phyloP scores from a whole-genome alignment of 78 protist genomes.

The Bodo saltans region DNA sequence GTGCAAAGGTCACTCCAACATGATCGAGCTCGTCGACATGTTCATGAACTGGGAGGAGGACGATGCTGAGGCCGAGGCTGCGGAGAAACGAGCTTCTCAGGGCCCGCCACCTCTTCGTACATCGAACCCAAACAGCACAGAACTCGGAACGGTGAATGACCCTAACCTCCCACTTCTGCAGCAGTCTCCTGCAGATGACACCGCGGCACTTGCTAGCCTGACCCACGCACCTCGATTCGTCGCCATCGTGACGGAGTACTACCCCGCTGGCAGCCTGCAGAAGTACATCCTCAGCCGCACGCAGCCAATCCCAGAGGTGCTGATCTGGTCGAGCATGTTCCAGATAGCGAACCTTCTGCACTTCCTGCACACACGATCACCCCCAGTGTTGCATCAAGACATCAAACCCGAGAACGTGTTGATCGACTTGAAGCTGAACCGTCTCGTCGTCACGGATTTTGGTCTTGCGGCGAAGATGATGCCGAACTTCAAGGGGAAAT shows the following conservation, averaged over 20 bases:
- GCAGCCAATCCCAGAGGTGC: not conserved
- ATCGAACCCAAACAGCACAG: too few species aligned
- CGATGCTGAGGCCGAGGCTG: not conserved
- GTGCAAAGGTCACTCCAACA: not conserved
- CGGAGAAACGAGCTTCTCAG: too few species aligned
- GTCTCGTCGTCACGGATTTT: conserved; percentile 14
- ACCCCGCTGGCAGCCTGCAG: not conserved
- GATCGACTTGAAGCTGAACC: not conserved
- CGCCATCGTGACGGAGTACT: conserved; percentile 11
- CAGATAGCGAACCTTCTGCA: not conserved
- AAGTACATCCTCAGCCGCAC: not conserved
- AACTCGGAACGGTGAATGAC: too few species aligned
- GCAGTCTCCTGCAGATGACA: not conserved
- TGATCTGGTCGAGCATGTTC: not conserved
- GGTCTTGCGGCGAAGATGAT: not conserved
- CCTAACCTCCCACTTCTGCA: not conserved
- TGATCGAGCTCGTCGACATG: conserved; percentile 1
- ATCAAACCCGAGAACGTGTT: conserved; percentile 26
- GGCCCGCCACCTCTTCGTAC: too few species aligned
- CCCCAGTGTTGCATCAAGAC: conserved; percentile 9
- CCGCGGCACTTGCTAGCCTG: not conserved
- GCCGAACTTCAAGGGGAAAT: not conserved
- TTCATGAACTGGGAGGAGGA: conserved; percentile 23
- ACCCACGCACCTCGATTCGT: conserved; percentile 2
- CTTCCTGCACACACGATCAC: conserved; percentile 10